phyloP scores from a whole-genome alignment of 2,329 filamentous ascomycete species.

The Pseudopyricularia javanii region DNA sequence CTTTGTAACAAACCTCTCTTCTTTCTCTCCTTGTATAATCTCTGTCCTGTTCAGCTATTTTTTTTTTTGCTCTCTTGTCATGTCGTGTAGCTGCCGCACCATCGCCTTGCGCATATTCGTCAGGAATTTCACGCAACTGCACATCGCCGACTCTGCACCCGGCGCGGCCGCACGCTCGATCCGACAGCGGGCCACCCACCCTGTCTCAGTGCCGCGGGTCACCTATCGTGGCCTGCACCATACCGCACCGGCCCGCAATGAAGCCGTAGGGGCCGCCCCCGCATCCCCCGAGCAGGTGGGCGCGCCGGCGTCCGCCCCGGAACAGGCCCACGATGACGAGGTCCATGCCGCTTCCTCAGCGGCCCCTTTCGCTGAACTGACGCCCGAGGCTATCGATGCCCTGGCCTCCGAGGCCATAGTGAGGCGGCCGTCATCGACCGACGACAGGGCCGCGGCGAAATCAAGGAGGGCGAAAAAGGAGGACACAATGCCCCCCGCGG shows the following conservation, averaged over 20 bases:
- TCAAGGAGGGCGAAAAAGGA: background rate
- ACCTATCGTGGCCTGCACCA: background rate
- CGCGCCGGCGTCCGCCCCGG: background rate
- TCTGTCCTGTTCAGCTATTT: background rate
- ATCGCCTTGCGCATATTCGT: slow-evolving; percentile 2
- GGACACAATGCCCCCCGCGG: background rate
- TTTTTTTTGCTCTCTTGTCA: background rate
- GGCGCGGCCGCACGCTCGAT: background rate
- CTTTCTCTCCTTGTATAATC: background rate
- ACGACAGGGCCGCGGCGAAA: background rate
- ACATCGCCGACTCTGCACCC: background rate
- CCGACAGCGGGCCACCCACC: background rate
- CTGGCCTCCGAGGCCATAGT: background rate
- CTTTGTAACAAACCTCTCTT: background rate
- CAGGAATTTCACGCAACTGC: background rate
- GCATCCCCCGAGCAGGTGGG: background rate
- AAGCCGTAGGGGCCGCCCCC: background rate
- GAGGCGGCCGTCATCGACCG: background rate
- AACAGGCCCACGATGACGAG: background rate
- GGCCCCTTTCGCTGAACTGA: background rate
- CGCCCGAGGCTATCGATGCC: background rate
- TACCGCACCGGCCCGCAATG: background rate
- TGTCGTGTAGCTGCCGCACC: slow-evolving; percentile 1
- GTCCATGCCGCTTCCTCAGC: background rate
- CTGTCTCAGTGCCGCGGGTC: background rate